Conservation (phyloP, 179 eudicot species). For the Silene coronaria region DNA sequence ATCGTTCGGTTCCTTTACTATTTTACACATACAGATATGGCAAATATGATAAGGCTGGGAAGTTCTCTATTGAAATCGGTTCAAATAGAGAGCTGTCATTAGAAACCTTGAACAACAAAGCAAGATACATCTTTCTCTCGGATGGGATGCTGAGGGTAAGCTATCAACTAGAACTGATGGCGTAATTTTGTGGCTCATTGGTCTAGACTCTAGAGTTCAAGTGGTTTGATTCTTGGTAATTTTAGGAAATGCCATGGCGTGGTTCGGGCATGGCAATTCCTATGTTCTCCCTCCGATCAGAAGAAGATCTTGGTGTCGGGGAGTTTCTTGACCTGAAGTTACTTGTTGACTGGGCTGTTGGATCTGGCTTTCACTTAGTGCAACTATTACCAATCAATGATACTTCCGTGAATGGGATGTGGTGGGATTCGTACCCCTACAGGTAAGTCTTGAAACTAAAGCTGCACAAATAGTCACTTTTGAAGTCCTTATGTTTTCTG, state of each 20-base stretch:
- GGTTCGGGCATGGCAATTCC: constrained; percentile 96
- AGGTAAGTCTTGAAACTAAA: constrained; percentile 41
- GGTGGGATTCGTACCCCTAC: constrained; percentile 99
- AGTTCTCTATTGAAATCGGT: constrained; percentile 61
- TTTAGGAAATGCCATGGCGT: constrained; percentile 94
- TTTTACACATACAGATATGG: constrained; percentile 69
- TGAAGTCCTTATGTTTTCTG: not conserved
- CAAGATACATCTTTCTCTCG: constrained; percentile 67
- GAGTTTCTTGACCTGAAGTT: constrained; percentile 92
- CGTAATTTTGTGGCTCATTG: not conserved
- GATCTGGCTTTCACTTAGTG: constrained; percentile 87
- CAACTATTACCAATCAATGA: constrained; percentile 96
- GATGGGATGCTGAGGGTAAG: constrained; percentile 90
- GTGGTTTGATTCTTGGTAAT: constrained; percentile 15
- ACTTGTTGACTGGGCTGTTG: constrained; percentile 86
- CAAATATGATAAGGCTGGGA: constrained; percentile 51
- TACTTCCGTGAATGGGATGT: constrained; percentile 86
- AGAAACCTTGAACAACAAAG: constrained; percentile 45
- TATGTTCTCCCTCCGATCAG: constrained; percentile 87
- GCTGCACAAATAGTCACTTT: not conserved
- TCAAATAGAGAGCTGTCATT: constrained; percentile 57
- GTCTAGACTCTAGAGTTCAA: not conserved
- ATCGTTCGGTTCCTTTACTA: constrained; percentile 41
- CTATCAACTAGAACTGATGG: not conserved
- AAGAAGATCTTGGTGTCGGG: constrained; percentile 87